Evolutionary conservation across 179 eudicot genomes (phyloP), one percentile per base, ranked within the genome.

Genomic region (Actinidia arguta): DNA sequence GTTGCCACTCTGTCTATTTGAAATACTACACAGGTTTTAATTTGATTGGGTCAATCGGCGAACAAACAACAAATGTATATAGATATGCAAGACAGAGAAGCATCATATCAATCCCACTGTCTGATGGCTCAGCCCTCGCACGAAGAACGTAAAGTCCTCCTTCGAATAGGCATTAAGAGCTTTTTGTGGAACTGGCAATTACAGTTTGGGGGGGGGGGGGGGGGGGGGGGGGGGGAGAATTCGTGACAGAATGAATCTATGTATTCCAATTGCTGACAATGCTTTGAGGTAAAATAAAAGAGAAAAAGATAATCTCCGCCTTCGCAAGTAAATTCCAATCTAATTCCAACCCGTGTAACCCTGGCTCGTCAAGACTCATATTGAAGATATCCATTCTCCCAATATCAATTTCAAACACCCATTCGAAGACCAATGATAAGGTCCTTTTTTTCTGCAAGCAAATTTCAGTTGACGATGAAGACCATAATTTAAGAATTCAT

Each of bases 61-160:
- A 10, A 25, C 6, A 36, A 48, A 51, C 12, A 47, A 24, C 63
- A n/a, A 79, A 31, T 11, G 64, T 20, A 64, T 20, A 10, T 51
- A 67, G 24, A 79, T 79, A 52, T 5, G 20, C 75, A 79, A 67
- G 9, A 39, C 48, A 63, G 61, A 59, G 39, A 10, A 50, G 27
- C 51, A 66, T 17, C 63, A 79, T n/a, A 79, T 22, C 74, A 46
- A 8, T 24, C 73, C 25, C 52, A 9, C 6, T 8, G 8, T 42
- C 14, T 6, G 12, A 11, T 50, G 52, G 3, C 52, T 2, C 52
- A 50, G 10, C 52, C 9, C 54, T 8, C 42, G 4, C 42, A 39
- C 42, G 4, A 39, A 4, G 42, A 39, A 3, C 4, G 42, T 39
- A 39, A 39, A 39, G 42, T 39, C 42, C 42, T n/a, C 52, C 52